A percentile compares a stretch with the other conserved stretches of the same genome.
These are phyloP conservation scores for Infundibulicybe gibba DNA, from an alignment of 768 basidiomycete species.

Conservation along the genomic window DNA sequence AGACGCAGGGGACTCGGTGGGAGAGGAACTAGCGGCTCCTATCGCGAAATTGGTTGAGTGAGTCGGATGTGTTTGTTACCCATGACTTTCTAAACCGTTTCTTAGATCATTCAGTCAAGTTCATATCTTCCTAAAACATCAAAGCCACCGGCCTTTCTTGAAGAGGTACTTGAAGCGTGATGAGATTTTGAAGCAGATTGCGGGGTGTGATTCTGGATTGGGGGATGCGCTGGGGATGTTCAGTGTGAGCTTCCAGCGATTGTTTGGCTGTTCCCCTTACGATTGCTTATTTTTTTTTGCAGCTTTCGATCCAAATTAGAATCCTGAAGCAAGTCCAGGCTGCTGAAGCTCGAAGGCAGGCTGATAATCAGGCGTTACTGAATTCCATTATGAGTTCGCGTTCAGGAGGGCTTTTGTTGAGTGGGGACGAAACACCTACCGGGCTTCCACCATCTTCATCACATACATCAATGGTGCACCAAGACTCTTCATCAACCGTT, in stretches of 20 bases:
- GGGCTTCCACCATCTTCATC: conserved; percentile 3
- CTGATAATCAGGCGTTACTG: conserved; percentile 26
- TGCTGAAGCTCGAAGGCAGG: conserved; percentile 29
- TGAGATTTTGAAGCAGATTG: conserved; percentile 56
- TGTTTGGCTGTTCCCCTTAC: too few species aligned
- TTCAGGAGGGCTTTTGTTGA: neutral
- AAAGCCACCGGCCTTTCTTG: conserved; percentile 66
- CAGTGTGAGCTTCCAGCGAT: conserved; percentile 28
- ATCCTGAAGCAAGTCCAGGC: conserved; percentile 44
- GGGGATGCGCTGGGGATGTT: conserved; percentile 59
- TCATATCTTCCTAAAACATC: conserved; percentile 50
- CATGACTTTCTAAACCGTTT: neutral
- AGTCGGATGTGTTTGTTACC: conserved; percentile 12
- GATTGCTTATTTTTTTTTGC: conserved; percentile 3
- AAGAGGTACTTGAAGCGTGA: conserved; percentile 76
- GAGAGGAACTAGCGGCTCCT: conserved; percentile 46
- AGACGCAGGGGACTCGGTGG: conserved; percentile 51
- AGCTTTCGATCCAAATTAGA: conserved; percentile 50
- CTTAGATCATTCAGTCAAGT: conserved; percentile 40
- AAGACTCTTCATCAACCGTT: conserved; percentile 6
- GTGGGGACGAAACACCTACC: conserved; percentile 3
- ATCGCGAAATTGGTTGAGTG: conserved; percentile 49
- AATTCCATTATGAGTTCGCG: conserved; percentile 17
- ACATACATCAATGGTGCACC: conserved; percentile 4
- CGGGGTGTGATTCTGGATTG: conserved; percentile 47